phyloP scores from a whole-genome alignment of 2,329 filamentous ascomycete species.

The Colletotrichum godetiae region DNA sequence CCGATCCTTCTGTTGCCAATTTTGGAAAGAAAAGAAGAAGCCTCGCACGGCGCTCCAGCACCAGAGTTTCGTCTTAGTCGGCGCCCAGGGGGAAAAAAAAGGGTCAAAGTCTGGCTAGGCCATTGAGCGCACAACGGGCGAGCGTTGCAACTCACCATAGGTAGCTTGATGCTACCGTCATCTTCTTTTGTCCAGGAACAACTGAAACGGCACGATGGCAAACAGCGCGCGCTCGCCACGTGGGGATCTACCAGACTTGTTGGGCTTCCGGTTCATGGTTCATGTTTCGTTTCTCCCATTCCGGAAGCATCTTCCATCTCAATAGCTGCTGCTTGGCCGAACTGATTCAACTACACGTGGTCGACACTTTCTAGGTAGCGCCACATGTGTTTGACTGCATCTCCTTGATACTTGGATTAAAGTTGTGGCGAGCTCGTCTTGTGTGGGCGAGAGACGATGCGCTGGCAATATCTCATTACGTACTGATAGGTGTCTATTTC shows the following conservation, averaged over 20 bases:
- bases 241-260: neutral
- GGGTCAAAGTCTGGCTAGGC: constrained; percentile 18
- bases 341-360: neutral
- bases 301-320: neutral
- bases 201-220: constrained; percentile 26
- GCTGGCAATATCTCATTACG: neutral
- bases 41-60: constrained; percentile 1
- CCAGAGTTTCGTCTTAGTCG: constrained; percentile 21
- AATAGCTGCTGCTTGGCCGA: neutral
- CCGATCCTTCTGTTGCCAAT: neutral
- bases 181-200: constrained; percentile 1
- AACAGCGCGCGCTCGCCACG: constrained; percentile 4
- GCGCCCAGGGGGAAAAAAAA: neutral
- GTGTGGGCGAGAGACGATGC: too few relatives aligned
- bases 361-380: constrained; percentile 1
- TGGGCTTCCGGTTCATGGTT: neutral
- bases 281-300: neutral
- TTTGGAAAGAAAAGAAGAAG: constrained; percentile 1
- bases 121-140: constrained; percentile 17
- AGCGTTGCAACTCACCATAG: constrained; percentile 13
- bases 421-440: too few relatives aligned
- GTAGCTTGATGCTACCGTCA: neutral
- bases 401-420: neutral
- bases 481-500: constrained; percentile 12
- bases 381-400: neutral